Evolutionary conservation across 176 grass and related monocot species (phyloP).

Genomic region (Juncus effusus): DNA sequence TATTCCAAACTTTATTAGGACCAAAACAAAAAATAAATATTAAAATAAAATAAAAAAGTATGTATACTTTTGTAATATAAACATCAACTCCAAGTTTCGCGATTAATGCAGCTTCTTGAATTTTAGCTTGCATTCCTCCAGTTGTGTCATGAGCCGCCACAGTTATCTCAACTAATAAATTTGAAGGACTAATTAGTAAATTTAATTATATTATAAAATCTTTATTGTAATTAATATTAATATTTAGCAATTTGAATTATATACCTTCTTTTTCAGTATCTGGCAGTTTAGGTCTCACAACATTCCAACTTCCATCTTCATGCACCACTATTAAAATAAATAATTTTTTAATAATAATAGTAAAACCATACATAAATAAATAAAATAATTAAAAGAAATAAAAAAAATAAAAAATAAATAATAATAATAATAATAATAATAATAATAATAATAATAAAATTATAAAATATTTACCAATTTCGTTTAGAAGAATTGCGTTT

Average conservation of each 20-base stretch:
- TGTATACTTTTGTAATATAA: conserved; percentile 74
- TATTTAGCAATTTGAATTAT: background rate
- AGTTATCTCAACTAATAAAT: conserved; percentile 68
- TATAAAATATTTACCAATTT: conserved; percentile 60
- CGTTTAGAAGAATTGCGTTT: conserved; percentile 79
- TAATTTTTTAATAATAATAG: background rate
- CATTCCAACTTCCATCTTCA: conserved; percentile 65
- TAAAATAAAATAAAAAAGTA: background rate
- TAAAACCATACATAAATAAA: background rate
- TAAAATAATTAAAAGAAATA: conserved; percentile 13
- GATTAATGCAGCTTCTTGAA: conserved; percentile 75
- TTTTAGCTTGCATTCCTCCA: conserved; percentile 92
- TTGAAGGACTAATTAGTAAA: conserved; percentile 3
- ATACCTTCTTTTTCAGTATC: conserved; percentile 42
- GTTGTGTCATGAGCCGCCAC: conserved; percentile 90
- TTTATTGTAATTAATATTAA: conserved; percentile 12
- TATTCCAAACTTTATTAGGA: background rate
- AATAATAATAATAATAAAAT: background rate
- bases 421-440: too few relatives aligned
- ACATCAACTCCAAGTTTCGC: conserved; percentile 83
- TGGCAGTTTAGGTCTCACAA: conserved; percentile 56
- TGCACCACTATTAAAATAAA: conserved; percentile 55
- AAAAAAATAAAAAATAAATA: too few relatives aligned
- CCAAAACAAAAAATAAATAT: background rate
- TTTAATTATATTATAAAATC: conserved; percentile 17